Base-by-base conservation (phyloP, 2,329 filamentous ascomycete genomes). In the Pseudogymnoascus sp. region DNA sequence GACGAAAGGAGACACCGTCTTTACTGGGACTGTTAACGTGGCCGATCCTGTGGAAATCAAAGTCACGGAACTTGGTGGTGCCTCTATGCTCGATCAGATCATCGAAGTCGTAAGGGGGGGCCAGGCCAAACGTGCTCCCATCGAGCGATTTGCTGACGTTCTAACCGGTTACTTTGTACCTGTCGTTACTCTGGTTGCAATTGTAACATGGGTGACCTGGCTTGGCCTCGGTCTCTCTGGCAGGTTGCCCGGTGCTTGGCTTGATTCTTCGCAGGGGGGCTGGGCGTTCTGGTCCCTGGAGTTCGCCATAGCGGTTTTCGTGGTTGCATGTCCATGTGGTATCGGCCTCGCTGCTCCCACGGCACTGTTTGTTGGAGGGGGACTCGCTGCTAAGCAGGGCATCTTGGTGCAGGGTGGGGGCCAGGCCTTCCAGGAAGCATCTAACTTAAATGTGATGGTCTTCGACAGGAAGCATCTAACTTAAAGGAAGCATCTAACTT, bases 81-180 rank as follows among this genome's bases (percentile, higher is more conserved):
- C 81, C 12, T 91, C 89, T 0, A 89, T 92, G 87, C 79, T 93
- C 3, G 90, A 92, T 72, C 84, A 90, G 67, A 92, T 93, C 64
- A 88, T 92, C 65, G 81, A 85, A 59, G 85, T 88, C 4, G 89
- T 92, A 3, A 83, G 88, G 11, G 89, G 92, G 73, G 90, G 90
- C 2, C 89, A 92, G 74, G 87, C 88, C 2, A 86, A 83, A 69
- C 82, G 88, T 23, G 89, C 90, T 0, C 89, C 89, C 0, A 86
- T 92, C 67, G 89, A 92, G 71, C 83, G 88, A 62, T 80, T 90
- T 45, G 89, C 89, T 0, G 89, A 92, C 70, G 73, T 83, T 4
- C 76, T 92, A 67, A 92, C 89, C 0, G 82, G 84, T 3, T 90
- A 91, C 71, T 92, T 93, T 68, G 89, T 92, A 6, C 89, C 89